A percentile compares a stretch with the other conserved stretches of the same genome.
Conservation (phyloP, 305 asterid genomes). For the Petunia hybrid region DNA sequence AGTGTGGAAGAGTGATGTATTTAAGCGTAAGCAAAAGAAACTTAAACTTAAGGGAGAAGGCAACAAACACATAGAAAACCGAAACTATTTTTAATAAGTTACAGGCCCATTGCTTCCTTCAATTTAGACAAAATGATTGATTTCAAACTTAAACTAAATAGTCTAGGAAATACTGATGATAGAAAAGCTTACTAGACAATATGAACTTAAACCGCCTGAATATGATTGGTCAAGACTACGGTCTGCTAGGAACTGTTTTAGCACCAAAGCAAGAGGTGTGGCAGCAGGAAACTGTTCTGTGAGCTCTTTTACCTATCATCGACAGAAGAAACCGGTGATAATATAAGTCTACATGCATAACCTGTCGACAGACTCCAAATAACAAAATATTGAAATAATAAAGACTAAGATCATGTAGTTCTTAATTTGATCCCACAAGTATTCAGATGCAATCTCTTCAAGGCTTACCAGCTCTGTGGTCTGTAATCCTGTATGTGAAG, state of each 20-base stretch:
- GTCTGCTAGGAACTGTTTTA: constrained; percentile 97
- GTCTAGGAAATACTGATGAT: neutral
- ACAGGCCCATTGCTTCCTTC: neutral
- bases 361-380: constrained; percentile 15
- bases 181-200: constrained; percentile 80
- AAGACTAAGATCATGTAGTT: constrained; percentile 16
- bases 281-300: constrained; percentile 93
- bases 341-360: constrained; percentile 19
- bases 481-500: constrained; percentile 96
- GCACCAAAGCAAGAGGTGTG: constrained; percentile 89
- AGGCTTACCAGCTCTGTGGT: constrained; percentile 92
- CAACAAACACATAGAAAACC: neutral
- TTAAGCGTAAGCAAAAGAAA: constrained; percentile 25
- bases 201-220: constrained; percentile 98
- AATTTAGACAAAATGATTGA: neutral
- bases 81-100: constrained; percentile 16
- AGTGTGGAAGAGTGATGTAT: constrained; percentile 4
- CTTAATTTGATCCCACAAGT: constrained; percentile 34
- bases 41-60: constrained; percentile 2
- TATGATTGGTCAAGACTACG: constrained; percentile 98
- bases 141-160: neutral
- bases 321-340: constrained; percentile 9
- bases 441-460: constrained; percentile 32
- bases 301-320: constrained; percentile 86
- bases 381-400: constrained; percentile 34